phyloP scores from a whole-genome alignment of 768 basidiomycete species.

The Mycena metata region DNA sequence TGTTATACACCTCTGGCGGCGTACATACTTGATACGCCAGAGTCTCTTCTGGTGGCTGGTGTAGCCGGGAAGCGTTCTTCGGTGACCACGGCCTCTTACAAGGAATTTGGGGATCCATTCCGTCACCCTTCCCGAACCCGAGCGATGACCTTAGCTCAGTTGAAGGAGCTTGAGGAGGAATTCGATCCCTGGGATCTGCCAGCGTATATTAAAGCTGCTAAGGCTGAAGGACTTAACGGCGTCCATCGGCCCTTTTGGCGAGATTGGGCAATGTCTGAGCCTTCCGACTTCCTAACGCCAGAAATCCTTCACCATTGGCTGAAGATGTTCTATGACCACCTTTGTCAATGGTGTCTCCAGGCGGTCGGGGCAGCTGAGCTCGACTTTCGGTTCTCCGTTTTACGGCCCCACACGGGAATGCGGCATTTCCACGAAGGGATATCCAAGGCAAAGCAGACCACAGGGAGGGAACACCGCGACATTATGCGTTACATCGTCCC shows the following conservation, averaged over 20 bases:
- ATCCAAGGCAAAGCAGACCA: no score
- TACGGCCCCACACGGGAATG: no score
- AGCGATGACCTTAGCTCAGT: slow-evolving; percentile 11
- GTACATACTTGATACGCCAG: slow-evolving; percentile 32
- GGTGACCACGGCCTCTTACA: slow-evolving; percentile 13
- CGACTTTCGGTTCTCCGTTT: no score
- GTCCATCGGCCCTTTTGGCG: background rate
- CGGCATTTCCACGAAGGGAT: no score
- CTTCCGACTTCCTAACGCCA: background rate
- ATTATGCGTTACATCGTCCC: no score
- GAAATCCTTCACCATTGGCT: background rate
- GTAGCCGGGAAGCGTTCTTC: slow-evolving; percentile 30
- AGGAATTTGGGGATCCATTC: slow-evolving; percentile 24
- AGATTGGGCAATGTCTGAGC: background rate
- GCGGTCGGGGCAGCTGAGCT: no score
- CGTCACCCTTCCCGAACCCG: background rate
- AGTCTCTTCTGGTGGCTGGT: slow-evolving; percentile 29
- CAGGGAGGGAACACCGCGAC: no score
- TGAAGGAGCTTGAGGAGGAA: background rate
- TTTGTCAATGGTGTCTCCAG: background rate
- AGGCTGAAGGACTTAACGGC: no score
- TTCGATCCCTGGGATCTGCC: background rate
- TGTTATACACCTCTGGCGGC: slow-evolving; percentile 33
- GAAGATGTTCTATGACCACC: background rate
- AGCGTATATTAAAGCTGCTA: no score